Conservation (phyloP, 1,284 basidiomycete genomes). For the Sporisorium exsertum region DNA sequence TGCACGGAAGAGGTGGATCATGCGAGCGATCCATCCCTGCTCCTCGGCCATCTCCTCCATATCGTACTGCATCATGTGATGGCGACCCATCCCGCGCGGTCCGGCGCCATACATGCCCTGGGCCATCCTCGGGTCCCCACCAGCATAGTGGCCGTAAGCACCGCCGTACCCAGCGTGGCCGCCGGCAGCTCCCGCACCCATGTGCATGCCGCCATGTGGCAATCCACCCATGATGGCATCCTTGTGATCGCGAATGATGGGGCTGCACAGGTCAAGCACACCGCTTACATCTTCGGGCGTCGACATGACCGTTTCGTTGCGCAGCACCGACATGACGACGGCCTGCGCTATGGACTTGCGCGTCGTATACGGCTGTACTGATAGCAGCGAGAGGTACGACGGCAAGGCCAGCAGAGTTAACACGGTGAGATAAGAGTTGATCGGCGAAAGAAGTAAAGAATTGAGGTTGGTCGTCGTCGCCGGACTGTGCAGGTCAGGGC, state of each 20-base stretch:
- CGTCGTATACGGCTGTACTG: slow-evolving; percentile 61
- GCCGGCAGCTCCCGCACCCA: slow-evolving; percentile 31
- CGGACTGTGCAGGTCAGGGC: slow-evolving; percentile 55
- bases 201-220: slow-evolving; percentile 37
- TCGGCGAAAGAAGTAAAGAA: slow-evolving; percentile 63
- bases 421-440: slow-evolving; percentile 64
- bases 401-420: slow-evolving; percentile 66
- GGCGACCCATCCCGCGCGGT: slow-evolving; percentile 38
- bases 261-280: slow-evolving; percentile 63
- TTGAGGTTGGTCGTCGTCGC: slow-evolving; percentile 59
- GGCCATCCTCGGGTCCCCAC: slow-evolving; percentile 42
- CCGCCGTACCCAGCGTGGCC: slow-evolving; percentile 35
- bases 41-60: slow-evolving; percentile 67
- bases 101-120: slow-evolving; percentile 48
- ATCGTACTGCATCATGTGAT: slow-evolving; percentile 57
- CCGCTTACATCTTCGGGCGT: slow-evolving; percentile 68
- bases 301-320: slow-evolving; percentile 64
- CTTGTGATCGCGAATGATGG: slow-evolving; percentile 62
- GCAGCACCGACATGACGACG: slow-evolving; percentile 63
- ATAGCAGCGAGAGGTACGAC: slow-evolving; percentile 59
- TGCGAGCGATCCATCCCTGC: slow-evolving; percentile 66
- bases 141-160: slow-evolving; percentile 38
- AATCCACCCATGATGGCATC: slow-evolving; percentile 51
- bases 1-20: slow-evolving; percentile 67
- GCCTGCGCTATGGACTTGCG: slow-evolving; percentile 66